phyloP scores from a whole-genome alignment of 202 grass and related monocot species.

The Eragrostis tef region DNA sequence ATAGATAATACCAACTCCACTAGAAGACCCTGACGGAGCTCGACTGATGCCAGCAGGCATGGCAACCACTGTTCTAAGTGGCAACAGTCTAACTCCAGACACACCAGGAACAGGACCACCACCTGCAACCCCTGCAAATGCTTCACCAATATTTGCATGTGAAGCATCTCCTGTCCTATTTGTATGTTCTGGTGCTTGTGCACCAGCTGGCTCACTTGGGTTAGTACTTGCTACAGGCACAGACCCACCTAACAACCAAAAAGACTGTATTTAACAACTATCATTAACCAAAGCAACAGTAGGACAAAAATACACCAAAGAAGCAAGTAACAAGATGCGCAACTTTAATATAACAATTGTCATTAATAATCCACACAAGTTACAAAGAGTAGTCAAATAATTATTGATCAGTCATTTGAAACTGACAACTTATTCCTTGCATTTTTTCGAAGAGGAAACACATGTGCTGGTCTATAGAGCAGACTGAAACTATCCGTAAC shows the following conservation, averaged over 20 bases:
- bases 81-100: conserved; percentile 76
- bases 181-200: conserved; percentile 59
- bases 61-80: conserved; percentile 73
- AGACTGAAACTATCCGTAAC: not conserved
- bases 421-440: not conserved
- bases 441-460: not conserved
- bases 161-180: conserved; percentile 57
- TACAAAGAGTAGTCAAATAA: conserved; percentile 7
- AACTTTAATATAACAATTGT: conserved; percentile 4
- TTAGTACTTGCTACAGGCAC: conserved; percentile 62
- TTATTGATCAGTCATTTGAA: not conserved
- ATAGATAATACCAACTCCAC: conserved; percentile 62
- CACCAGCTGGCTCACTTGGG: conserved; percentile 56
- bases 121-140: conserved; percentile 56
- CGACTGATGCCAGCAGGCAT: conserved; percentile 68
- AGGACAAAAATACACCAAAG: conserved; percentile 11
- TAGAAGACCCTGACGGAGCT: conserved; percentile 52
- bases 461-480: conserved; percentile 15
- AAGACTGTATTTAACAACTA: conserved; percentile 52
- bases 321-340: not conserved
- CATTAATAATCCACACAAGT: not conserved
- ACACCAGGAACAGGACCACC: conserved; percentile 65
- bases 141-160: conserved; percentile 54
- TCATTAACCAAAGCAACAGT: conserved; percentile 40
- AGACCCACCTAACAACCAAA: conserved; percentile 64